Conservation (phyloP, 345 rosid species). For the Heritiera fomes region DNA sequence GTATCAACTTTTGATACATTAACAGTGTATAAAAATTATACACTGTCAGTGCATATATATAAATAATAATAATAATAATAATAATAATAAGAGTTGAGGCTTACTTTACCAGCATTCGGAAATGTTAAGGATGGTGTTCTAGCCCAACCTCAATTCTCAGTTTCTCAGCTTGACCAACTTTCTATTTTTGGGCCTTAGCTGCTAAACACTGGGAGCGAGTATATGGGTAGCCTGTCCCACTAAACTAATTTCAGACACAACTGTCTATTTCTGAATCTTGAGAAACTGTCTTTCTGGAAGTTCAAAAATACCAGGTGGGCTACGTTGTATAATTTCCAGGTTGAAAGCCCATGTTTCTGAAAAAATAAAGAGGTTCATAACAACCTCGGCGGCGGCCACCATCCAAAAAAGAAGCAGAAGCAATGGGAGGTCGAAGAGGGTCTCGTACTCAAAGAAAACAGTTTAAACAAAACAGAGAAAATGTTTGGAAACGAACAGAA, state of each 20-base stretch:
- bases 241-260: too few relatives aligned
- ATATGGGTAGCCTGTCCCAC: not conserved
- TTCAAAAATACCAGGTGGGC: conserved; percentile 1
- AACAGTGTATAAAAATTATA: too few relatives aligned
- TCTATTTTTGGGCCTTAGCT: not conserved
- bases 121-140: too few relatives aligned
- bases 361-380: not conserved
- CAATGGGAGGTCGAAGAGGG: conserved; percentile 56
- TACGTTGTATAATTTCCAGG: not conserved
- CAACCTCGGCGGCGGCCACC: conserved; percentile 17
- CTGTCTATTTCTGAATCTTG: not conserved
- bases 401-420: not conserved
- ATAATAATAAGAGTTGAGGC: too few relatives aligned
- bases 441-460: conserved; percentile 67
- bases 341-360: not conserved
- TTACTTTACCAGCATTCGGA: too few relatives aligned
- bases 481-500: conserved; percentile 61
- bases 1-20: too few relatives aligned
- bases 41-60: too few relatives aligned
- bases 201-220: too few relatives aligned
- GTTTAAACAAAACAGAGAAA: conserved; percentile 67
- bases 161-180: not conserved
- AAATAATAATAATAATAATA: too few relatives aligned
- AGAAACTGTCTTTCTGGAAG: not conserved
- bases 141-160: too few relatives aligned